These are phyloP conservation scores for Neonectria hederae DNA, from an alignment of 2,329 filamentous ascomycete species.

Conservation along the genomic window DNA sequence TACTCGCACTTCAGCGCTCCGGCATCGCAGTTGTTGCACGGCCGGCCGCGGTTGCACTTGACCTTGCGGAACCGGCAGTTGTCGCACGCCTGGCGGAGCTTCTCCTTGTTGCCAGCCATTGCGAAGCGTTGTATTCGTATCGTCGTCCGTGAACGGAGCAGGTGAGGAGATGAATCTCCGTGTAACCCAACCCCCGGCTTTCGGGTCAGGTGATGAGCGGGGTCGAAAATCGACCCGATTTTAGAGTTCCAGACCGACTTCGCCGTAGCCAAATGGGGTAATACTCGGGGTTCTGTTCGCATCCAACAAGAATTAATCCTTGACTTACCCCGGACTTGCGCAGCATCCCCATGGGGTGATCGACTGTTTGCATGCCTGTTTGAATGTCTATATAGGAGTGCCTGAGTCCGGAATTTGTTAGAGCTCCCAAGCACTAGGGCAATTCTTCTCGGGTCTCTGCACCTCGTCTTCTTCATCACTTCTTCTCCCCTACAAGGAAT, in stretches of 20 bases:
- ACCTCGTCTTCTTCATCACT: not conserved
- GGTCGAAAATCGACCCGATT: not conserved
- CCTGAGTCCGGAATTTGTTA: not conserved
- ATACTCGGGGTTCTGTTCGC: constrained; percentile 27
- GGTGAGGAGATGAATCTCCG: not conserved
- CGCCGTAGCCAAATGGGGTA: constrained; percentile 30
- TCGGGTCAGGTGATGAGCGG: not conserved
- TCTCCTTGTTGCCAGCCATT: constrained; percentile 21
- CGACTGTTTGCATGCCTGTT: not conserved
- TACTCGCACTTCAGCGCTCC: constrained; percentile 44
- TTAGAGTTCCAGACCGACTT: not conserved
- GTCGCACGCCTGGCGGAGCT: constrained; percentile 42
- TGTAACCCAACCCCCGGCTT: not conserved
- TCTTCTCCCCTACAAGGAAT: not conserved
- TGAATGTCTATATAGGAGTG: not conserved
- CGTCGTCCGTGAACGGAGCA: constrained; percentile 1
- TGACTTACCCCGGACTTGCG: not conserved
- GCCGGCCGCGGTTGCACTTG: constrained; percentile 45
- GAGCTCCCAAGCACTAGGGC: not conserved
- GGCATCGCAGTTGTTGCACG: constrained; percentile 43
- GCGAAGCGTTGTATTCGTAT: not conserved
- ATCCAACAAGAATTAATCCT: not conserved
- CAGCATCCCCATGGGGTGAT: not conserved
- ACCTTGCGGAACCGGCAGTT: constrained; percentile 47
- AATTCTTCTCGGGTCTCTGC: not conserved